Evolutionary conservation across 2,329 filamentous ascomycete genomes (phyloP), one percentile per base, ranked within the genome.

Genomic region (Curvularia sp.): DNA sequence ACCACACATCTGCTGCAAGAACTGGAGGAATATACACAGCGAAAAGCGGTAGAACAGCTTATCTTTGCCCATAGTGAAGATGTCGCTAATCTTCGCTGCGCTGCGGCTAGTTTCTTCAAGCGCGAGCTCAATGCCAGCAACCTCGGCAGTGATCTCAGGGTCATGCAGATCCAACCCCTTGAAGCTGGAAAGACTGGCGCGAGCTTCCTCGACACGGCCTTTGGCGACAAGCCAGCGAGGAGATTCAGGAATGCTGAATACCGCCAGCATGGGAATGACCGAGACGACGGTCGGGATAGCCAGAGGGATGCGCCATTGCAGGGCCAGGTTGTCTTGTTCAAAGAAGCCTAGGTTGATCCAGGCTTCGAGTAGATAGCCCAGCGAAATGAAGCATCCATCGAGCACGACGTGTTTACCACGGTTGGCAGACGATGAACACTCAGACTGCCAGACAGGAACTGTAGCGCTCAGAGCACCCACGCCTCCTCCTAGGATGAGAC

Each of bases 171-270:
- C 64, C 1, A 77, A 66, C n/a, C 75, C 79, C 38, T 77, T 77
- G 45, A 82, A 74, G 3, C 71, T 71, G 1, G 80, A 72, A 7
- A 83, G 68, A 30, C 70, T 76, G 5, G 54, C 56, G 18, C 83
- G 83, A 0, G 88, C 89, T 70, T 92, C 89, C 1, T 90, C 84
- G 30, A 87, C 81, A 0, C 87, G 83, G 0, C 86, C 88, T 9
- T 84, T 85, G 64, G 90, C 90, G 62, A 86, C 83, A 0, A 92
- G 81, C 84, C 86, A 90, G 1, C 88, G 80, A 0, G 88, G 89
- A 0, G 86, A 89, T 63, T 92, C 89, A 0, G 89, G 89, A 70
- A 91, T 87, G 74, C 87, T 84, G 85, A 86, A 89, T 25, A 89
- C 83, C 2, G 80, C 72, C 0, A 66, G 69, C 49, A 90, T 79